These are phyloP conservation scores for Aureobasidium lini DNA, from an alignment of 2,329 filamentous ascomycete species.

Conservation along the genomic window DNA sequence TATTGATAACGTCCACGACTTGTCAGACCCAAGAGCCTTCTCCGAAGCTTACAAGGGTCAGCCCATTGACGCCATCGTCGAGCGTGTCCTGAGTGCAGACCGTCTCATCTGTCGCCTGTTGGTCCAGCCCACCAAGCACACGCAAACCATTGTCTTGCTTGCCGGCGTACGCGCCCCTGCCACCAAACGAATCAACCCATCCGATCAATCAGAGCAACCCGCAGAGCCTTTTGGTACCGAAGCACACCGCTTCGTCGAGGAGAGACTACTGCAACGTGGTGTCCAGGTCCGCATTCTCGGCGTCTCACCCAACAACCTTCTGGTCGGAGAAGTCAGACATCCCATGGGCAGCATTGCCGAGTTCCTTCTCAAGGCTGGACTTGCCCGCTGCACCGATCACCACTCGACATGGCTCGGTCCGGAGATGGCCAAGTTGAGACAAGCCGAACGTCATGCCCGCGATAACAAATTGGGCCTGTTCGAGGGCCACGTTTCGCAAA, in stretches of 20 bases:
- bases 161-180: slow-evolving; percentile 83
- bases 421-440: slow-evolving; percentile 77
- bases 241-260: slow-evolving; percentile 79
- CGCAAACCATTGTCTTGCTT: slow-evolving; percentile 80
- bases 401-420: slow-evolving; percentile 86
- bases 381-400: slow-evolving; percentile 90
- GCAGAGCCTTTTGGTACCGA: slow-evolving; percentile 88
- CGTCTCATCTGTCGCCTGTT: slow-evolving; percentile 78
- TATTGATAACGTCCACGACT: slow-evolving; percentile 74
- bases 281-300: slow-evolving; percentile 79
- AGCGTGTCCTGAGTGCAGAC: slow-evolving; percentile 86
- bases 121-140: slow-evolving; percentile 72
- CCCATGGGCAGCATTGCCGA: slow-evolving; percentile 84
- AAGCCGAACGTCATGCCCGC: slow-evolving; percentile 81
- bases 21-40: slow-evolving; percentile 67
- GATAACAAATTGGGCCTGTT: slow-evolving; percentile 69
- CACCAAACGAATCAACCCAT: slow-evolving; percentile 75
- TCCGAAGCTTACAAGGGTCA: slow-evolving; percentile 79
- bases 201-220: slow-evolving; percentile 70
- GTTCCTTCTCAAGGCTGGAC: slow-evolving; percentile 79
- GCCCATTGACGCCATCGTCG: slow-evolving; percentile 70
- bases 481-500: slow-evolving; percentile 66
- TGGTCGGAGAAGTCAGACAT: slow-evolving; percentile 83
- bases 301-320: slow-evolving; percentile 78
- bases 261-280: slow-evolving; percentile 75